Evolutionary conservation across 2,329 filamentous ascomycete species (phyloP), one percentile per base, ranked within the genome.

Genomic region (Xylariaceae sp.): DNA sequence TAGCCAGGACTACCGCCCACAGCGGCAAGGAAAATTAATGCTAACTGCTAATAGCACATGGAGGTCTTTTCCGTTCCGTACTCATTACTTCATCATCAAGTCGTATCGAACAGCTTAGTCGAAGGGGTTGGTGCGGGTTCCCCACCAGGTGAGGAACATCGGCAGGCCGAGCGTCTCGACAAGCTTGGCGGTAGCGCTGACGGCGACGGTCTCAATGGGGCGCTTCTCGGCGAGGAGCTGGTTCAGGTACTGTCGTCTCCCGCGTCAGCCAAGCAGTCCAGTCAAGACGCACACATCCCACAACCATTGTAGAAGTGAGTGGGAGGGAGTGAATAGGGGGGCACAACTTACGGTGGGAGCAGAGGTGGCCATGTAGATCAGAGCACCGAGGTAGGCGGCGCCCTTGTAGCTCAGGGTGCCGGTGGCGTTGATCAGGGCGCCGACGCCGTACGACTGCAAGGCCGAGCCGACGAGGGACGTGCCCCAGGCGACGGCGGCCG

Each of bases 391-490:
- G 69, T 95, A 96, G 36, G 90, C 87, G 44, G 92, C 88, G 51
- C 92, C 92, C 77, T 94, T 96, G 74, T 96, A 96, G 67, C 77
- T 88, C 45, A 96, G 72, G 35, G 90, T 95, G 47, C 87, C 89
- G 26, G 90, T 96, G 47, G 89, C 88, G 63, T 96, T 96, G 72
- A 90, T 83, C 48, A 94, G 70, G 42, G 88, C 88, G 50, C 81
- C 88, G 44, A 94, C 82, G 58, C 87, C 88, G 57, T 94, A 94
- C 43, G 82, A 77, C 71, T 94, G 88, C 40, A 95, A 65, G 39
- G 83, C 87, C 37, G 87, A 92, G 59, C 92, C 92, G 57, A 88
- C 70, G 43, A 96, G 75, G 25, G 88, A 92, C 46, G 84, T 90
- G 59, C 89, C 87, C 83, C 85, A 94, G 47, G 88, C 84, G 40